Conservation (phyloP, 768 basidiomycete genomes). For the Xanthoconium stramineum region DNA sequence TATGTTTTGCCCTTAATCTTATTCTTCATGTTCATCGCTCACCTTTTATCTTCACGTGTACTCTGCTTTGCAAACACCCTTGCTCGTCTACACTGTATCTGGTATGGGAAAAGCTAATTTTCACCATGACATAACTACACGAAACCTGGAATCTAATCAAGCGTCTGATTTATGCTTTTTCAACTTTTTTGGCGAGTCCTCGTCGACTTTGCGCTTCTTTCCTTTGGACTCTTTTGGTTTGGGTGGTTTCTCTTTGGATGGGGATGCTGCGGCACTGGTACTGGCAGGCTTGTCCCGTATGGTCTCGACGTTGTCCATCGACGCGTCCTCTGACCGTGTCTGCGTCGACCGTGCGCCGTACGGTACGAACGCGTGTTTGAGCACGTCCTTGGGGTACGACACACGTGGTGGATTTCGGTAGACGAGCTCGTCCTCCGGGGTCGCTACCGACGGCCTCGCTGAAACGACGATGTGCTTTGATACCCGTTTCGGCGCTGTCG, state of each 20-base stretch:
- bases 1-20: conserved; percentile 18
- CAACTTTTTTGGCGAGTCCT: conserved; percentile 43
- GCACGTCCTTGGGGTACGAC: conserved; percentile 54
- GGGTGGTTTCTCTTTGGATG: background rate
- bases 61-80: conserved; percentile 21
- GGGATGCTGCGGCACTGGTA: background rate
- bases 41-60: conserved; percentile 21
- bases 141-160: conserved; percentile 2
- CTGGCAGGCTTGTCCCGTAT: conserved; percentile 21
- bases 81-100: conserved; percentile 21
- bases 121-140: conserved; percentile 1
- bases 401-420: conserved; percentile 55
- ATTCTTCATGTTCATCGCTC: conserved; percentile 29
- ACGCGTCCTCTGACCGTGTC: background rate
- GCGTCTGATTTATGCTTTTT: conserved; percentile 42
- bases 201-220: conserved; percentile 48
- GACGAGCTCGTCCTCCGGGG: conserved; percentile 16
- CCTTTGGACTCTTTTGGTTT: conserved; percentile 29
- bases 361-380: conserved; percentile 64
- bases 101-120: conserved; percentile 6
- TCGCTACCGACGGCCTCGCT: conserved; percentile 41
- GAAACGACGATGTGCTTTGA: conserved; percentile 57
- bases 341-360: conserved; percentile 44
- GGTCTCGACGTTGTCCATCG: conserved; percentile 23
- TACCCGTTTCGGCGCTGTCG: conserved; percentile 56